Base-by-base conservation (phyloP, 1,284 basidiomycete species). In the Ustilago shanxiensis region DNA sequence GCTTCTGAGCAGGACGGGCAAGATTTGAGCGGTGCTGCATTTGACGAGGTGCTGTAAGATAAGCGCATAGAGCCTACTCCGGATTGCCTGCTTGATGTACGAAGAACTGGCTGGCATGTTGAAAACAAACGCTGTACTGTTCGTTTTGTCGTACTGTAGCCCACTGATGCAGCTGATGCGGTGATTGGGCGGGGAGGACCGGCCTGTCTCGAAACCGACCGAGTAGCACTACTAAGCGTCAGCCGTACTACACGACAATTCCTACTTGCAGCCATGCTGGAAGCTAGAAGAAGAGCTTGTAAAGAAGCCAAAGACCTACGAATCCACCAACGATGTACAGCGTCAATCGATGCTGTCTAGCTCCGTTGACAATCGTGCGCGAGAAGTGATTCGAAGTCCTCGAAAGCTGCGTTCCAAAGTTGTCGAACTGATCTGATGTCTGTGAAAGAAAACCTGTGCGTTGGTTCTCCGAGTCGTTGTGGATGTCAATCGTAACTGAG, bases 401-500 rank as follows among this genome's bases (percentile, higher is more conserved):
- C 10, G 68, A 49, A 18, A 83, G 56, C 37, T 71, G 66, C 11
- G 55, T 53, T 9, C 65, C 66, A 29, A 73, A 77, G 29, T 75
- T 65, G 28, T 78, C 68, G 33, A 83, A 79, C 41, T 68, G 70
- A 49, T 83, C 80, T 50, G 78, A 79, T 10, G 76, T 68, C 28
- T 64, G 63, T 3, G 76, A 66, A 4, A 72, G 66, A 11, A 72
- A 18, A 6, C 63, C 65, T 1, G 67, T 29, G 3, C 80, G 72
- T 39, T 83, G 80, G 22, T 72, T 75, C 51, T 83, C 80, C 22
- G 82, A 74, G 66, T 83, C 82, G 61, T 77, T 70, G 66, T 83
- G 80, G 53, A 83, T 83, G 60, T 81, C 78, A 35, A 83, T 65
- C 1, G 82, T 83, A 33, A 83, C 76, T n/a, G 77, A 77, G n/a